These are phyloP conservation scores for Nematocida displodere DNA, from an alignment of 371 early-diverging fungal species.

Conservation along the genomic window DNA sequence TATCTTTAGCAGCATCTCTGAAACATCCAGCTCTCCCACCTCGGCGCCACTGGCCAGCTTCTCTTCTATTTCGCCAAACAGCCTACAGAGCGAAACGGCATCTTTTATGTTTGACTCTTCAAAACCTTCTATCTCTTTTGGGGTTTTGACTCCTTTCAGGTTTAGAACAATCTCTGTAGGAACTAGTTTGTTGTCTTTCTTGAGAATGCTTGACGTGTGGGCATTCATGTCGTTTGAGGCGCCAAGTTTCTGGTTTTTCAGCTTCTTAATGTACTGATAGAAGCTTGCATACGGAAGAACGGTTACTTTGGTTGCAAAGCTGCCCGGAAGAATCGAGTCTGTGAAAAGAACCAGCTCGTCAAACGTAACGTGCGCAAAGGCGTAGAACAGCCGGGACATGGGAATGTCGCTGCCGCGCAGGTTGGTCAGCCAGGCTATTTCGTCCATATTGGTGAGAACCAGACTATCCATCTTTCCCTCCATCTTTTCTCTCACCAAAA, in stretches of 20 bases:
- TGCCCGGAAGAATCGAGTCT: slow-evolving; percentile 69
- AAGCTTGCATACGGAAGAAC: slow-evolving; percentile 55
- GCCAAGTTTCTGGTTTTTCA: slow-evolving; percentile 11
- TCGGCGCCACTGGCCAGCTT: not conserved
- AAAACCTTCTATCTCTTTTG: slow-evolving; percentile 80
- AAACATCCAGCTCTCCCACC: slow-evolving; percentile 40
- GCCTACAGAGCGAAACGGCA: slow-evolving; percentile 77
- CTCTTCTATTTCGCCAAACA: slow-evolving; percentile 67
- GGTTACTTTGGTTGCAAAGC: slow-evolving; percentile 64
- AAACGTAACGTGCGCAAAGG: slow-evolving; percentile 75
- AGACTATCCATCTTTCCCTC: slow-evolving; percentile 28
- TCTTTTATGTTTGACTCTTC: slow-evolving; percentile 82
- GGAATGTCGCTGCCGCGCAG: slow-evolving; percentile 88
- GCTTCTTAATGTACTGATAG: slow-evolving; percentile 23
- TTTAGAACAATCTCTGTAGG: slow-evolving; percentile 1
- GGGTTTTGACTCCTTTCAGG: slow-evolving; percentile 70
- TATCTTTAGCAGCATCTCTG: slow-evolving; percentile 67
- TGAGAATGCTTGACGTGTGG: not conserved
- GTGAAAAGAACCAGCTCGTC: slow-evolving; percentile 71
- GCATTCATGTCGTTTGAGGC: slow-evolving; percentile 15
- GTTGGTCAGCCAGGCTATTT: slow-evolving; percentile 76
- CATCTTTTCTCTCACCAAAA: slow-evolving; percentile 70
- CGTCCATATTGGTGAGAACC: slow-evolving; percentile 60
- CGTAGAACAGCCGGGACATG: slow-evolving; percentile 91
- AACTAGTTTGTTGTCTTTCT: slow-evolving; percentile 11